Percentiles rank a stretch among this genome's conserved stretches.
Evolutionary conservation across 2,329 filamentous ascomycete genomes (phyloP).

Genomic region (Penicillium verrucosum): DNA sequence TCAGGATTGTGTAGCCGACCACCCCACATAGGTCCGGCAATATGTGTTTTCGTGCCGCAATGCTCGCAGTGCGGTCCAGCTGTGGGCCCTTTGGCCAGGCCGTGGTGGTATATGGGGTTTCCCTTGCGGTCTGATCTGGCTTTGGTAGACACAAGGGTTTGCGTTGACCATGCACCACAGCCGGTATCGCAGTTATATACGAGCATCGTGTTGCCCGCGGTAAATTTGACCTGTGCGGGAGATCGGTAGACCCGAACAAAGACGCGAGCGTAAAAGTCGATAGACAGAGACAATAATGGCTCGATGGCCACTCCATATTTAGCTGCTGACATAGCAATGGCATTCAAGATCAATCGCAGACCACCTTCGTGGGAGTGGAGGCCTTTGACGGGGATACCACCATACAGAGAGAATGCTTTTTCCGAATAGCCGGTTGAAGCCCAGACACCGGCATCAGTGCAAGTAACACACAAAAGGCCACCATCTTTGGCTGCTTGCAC

Average conservation of each 20-base stretch:
- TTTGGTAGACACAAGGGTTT: slow-evolving; percentile 70
- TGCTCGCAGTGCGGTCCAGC: slow-evolving; percentile 69
- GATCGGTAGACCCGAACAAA: slow-evolving; percentile 81
- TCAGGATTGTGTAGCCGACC: slow-evolving; percentile 80
- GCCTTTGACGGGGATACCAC: slow-evolving; percentile 82
- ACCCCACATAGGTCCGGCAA: slow-evolving; percentile 92
- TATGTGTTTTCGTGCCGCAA: slow-evolving; percentile 80
- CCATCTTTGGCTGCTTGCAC: slow-evolving; percentile 84
- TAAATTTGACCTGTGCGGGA: slow-evolving; percentile 82
- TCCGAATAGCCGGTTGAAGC: slow-evolving; percentile 92
- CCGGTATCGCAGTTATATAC: slow-evolving; percentile 88
- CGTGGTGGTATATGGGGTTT: slow-evolving; percentile 71
- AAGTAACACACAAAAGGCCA: slow-evolving; percentile 89
- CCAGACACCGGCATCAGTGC: slow-evolving; percentile 93
- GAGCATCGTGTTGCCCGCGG: slow-evolving; percentile 87
- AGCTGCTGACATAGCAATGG: slow-evolving; percentile 74
- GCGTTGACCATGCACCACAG: slow-evolving; percentile 87
- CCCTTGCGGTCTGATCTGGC: slow-evolving; percentile 67
- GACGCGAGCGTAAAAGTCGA: slow-evolving; percentile 90
- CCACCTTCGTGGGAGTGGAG: slow-evolving; percentile 84
- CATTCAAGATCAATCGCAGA: slow-evolving; percentile 78
- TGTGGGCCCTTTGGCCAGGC: slow-evolving; percentile 67
- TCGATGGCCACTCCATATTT: slow-evolving; percentile 86
- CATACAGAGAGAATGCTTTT: slow-evolving; percentile 91
- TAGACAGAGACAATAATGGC: slow-evolving; percentile 85